Base-by-base conservation (phyloP, 2,329 filamentous ascomycete genomes). In the Fusarium duplospermum region DNA sequence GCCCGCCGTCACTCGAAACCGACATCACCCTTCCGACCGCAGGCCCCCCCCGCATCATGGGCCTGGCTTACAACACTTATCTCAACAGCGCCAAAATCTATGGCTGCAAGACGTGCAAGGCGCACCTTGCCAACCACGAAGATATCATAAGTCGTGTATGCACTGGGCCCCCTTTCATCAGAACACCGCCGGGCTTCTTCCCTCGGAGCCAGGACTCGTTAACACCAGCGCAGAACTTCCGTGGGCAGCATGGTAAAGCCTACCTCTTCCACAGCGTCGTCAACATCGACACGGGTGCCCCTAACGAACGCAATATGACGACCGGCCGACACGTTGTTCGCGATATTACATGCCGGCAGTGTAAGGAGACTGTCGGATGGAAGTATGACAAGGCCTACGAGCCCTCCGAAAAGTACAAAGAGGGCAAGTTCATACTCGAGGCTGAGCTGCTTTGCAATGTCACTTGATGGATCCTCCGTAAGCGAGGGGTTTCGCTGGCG, bases 331-430 rank as follows among this genome's bases (percentile, higher is more conserved):
- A 99, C 84, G 89, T 98, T 66, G 96, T 99, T 57, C 92, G 96
- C 67, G 96, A 99, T 82, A 98, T 99, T 79, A 88, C 88, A 67
- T 99, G 96, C 86, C 90, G 93, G 67, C 94, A 97, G 83, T 99
- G 96, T 89, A 93, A 93, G 81, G 93, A 95, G 83, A 93, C 93
- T 33, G 96, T 99, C 62, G 96, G 96, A 38, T 99, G 96, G 96
- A 98, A 98, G 83, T 99, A 99, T 82, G 96, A 99, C 84, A 98
- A 97, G 86, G 96, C 96, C 1, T 98, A 93, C 82, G 96, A 99
- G 86, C 84, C 87, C 36, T 92, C 89, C 74, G 96, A 99, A 89
- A 98, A 98, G 85, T 99, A 99, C 86, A 99, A 99, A 87, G 96
- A 99, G 87, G 95, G 95, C 65, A 99, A 98, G 86, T 98, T 93